A percentile compares a stretch with the other conserved stretches of the same genome.
Conservation (phyloP, 768 basidiomycete species). For the Ramaria rubella region DNA sequence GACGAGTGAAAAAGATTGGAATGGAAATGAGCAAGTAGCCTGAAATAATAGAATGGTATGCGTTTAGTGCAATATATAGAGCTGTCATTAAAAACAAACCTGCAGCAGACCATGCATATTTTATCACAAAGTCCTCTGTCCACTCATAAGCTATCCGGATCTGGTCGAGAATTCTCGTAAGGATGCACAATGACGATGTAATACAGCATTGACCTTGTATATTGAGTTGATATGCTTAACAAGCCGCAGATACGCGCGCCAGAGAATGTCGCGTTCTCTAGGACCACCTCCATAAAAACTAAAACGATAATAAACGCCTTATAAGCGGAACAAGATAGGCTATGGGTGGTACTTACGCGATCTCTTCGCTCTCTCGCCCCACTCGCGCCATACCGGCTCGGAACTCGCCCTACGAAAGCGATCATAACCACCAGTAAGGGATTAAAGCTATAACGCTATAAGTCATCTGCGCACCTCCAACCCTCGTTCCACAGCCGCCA, state of each 20-base stretch:
- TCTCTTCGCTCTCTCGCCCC: constrained; percentile 85
- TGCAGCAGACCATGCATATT: constrained; percentile 90
- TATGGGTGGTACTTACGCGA: constrained; percentile 54
- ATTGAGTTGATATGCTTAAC: constrained; percentile 90
- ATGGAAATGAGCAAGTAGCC: constrained; percentile 87
- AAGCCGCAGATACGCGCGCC: constrained; percentile 65
- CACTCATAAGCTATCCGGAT: constrained; percentile 88
- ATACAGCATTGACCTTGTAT: constrained; percentile 54
- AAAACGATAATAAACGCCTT: not conserved
- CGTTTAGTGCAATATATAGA: not conserved
- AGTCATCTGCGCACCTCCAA: constrained; percentile 32
- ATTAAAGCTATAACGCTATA: not conserved
- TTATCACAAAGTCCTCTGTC: constrained; percentile 97
- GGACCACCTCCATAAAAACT: constrained; percentile 91
- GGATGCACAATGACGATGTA: not conserved
- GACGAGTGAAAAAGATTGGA: constrained; percentile 66
- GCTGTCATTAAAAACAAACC: constrained; percentile 28
- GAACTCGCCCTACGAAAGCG: constrained; percentile 69
- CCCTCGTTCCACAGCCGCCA: constrained; percentile 78
- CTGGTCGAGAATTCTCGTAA: constrained; percentile 28
- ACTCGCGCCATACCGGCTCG: constrained; percentile 79
- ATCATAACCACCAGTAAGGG: not conserved
- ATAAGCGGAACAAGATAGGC: not conserved
- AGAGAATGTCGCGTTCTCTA: constrained; percentile 77
- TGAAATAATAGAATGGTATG: not conserved